Percentiles rank a stretch among this genome's conserved stretches.
Evolutionary conservation across 2,329 filamentous ascomycete genomes (phyloP).

Genomic region (Penicillium sp.): DNA sequence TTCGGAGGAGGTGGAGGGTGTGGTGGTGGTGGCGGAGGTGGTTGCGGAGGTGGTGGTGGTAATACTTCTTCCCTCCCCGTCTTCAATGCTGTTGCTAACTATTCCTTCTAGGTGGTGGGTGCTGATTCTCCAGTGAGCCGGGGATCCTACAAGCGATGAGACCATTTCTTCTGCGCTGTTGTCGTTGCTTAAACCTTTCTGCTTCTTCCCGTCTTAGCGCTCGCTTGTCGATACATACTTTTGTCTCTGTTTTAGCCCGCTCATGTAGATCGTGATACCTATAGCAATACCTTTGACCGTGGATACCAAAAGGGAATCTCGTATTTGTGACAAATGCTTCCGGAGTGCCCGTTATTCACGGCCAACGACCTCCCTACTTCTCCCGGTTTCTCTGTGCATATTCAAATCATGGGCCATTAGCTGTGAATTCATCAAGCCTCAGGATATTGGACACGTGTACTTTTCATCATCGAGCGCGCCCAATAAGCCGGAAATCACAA

Average conservation of each 20-base stretch:
- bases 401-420: background rate
- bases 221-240: background rate
- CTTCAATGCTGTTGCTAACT: background rate
- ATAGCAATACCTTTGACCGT: background rate
- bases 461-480: background rate
- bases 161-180: background rate
- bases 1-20: slow-evolving; percentile 17
- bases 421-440: background rate
- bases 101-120: background rate
- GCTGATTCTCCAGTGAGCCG: background rate
- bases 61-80: background rate
- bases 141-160: background rate
- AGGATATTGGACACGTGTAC: background rate
- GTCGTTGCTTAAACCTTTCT: background rate
- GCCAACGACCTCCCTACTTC: too few relatives aligned
- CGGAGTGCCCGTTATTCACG: too few relatives aligned
- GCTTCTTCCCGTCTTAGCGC: background rate
- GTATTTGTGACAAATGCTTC: too few relatives aligned
- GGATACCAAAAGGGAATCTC: background rate
- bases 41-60: slow-evolving; percentile 12
- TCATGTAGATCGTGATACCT: background rate
- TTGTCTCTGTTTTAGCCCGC: background rate
- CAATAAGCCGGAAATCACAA: background rate
- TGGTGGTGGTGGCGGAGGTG: slow-evolving; percentile 6
- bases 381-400: background rate